Conservation (phyloP, 2,329 filamentous ascomycete species). For the Colletotrichum falcatum region DNA sequence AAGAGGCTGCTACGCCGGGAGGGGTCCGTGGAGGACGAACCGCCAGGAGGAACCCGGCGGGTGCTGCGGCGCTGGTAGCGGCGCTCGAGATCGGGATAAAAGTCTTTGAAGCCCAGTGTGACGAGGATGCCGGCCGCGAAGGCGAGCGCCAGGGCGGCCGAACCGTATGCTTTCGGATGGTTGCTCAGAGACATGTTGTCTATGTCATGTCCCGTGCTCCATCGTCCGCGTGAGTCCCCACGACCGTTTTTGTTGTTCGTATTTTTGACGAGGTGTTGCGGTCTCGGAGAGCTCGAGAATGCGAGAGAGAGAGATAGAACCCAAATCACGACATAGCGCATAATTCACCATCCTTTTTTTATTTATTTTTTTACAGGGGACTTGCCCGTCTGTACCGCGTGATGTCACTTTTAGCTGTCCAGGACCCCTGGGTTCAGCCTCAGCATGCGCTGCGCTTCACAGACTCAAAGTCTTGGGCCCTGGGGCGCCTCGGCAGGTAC, state of each 20-base stretch:
- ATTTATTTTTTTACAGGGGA: constrained; percentile 15
- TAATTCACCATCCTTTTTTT: constrained; percentile 15
- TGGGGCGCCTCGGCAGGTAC: not conserved
- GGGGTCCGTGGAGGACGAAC: constrained; percentile 36
- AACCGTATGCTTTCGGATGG: constrained; percentile 72
- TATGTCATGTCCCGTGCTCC: constrained; percentile 38
- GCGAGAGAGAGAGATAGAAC: not conserved
- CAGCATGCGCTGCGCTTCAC: not conserved
- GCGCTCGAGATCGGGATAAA: constrained; percentile 80
- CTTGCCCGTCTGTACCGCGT: constrained; percentile 30
- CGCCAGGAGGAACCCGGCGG: constrained; percentile 35
- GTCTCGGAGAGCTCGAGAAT: constrained; percentile 4
- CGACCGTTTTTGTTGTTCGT: not conserved
- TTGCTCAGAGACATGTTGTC: constrained; percentile 68
- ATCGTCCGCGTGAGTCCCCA: constrained; percentile 13
- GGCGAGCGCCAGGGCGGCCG: constrained; percentile 75
- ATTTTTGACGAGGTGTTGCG: constrained; percentile 6
- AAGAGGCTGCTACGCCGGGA: constrained; percentile 58
- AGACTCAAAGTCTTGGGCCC: not conserved
- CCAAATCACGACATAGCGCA: constrained; percentile 13
- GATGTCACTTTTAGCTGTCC: constrained; percentile 35
- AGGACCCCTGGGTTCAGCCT: constrained; percentile 35
- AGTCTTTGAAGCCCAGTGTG: constrained; percentile 82
- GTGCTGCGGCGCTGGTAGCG: constrained; percentile 65
- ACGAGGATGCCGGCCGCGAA: constrained; percentile 83